Conservation (phyloP, 2,329 filamentous ascomycete genomes). For the Leptographium lundbergii region DNA sequence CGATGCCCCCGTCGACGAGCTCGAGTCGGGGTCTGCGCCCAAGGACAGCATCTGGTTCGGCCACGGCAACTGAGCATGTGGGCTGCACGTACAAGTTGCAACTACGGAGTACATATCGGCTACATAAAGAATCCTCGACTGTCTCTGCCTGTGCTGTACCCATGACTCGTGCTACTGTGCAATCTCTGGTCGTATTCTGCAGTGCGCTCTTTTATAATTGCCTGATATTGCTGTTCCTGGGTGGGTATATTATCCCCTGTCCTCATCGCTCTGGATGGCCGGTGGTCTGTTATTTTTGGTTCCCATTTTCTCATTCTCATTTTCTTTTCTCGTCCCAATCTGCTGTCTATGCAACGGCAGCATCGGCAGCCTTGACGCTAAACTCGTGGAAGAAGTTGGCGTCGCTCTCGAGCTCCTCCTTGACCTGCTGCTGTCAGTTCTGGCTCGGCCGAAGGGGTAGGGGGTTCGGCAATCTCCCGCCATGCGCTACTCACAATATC, state of each 20-base stretch:
- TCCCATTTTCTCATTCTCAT: neutral
- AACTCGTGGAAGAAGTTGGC: conserved; percentile 71
- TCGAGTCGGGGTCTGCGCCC: conserved; percentile 35
- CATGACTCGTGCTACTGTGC: neutral
- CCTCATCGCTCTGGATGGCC: neutral
- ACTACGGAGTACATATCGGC: too few species aligned
- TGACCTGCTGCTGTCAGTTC: conserved; percentile 46
- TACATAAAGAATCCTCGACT: neutral
- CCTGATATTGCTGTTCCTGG: neutral
- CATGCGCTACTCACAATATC: conserved; percentile 63
- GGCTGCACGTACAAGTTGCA: neutral
- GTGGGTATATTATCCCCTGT: neutral
- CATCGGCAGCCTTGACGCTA: conserved; percentile 35
- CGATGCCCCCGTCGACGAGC: conserved; percentile 24
- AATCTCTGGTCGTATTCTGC: neutral
- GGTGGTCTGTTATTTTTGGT: neutral
- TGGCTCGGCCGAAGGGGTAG: neutral
- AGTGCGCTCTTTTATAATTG: neutral
- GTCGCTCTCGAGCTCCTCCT: conserved; percentile 81
- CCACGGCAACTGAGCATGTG: neutral
- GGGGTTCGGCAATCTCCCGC: neutral
- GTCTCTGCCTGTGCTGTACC: neutral
- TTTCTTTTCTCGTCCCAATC: neutral
- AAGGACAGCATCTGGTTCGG: conserved; percentile 23
- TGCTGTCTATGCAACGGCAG: conserved; percentile 13